A percentile compares a stretch with the other conserved stretches of the same genome.
Evolutionary conservation across 148 eudicot genomes (phyloP).

Genomic region (Arctostaphylos glauca): DNA sequence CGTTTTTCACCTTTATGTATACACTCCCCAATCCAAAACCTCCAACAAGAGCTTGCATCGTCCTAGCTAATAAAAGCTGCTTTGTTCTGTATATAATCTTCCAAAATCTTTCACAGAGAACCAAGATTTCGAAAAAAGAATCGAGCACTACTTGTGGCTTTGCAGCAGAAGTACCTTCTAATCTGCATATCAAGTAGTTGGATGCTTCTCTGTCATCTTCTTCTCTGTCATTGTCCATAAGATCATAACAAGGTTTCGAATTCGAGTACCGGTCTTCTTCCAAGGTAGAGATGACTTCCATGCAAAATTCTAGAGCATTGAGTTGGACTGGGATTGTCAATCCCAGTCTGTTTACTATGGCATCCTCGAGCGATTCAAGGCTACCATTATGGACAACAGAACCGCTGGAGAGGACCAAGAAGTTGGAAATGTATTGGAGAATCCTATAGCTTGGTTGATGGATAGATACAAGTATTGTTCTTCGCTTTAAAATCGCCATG

Average conservation of each 20-base stretch:
- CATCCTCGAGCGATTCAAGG: conserved; percentile 59
- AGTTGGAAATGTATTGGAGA: conserved; percentile 55
- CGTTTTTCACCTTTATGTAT: conserved; percentile 53
- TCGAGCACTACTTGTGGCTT: background rate
- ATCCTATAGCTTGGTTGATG: conserved; percentile 94
- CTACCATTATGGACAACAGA: conserved; percentile 67
- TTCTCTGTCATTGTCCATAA: background rate
- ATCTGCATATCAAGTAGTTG: conserved; percentile 12
- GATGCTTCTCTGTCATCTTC: background rate
- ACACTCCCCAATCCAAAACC: conserved; percentile 92
- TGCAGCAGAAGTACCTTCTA: background rate
- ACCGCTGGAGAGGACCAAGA: conserved; percentile 80
- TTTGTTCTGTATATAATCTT: conserved; percentile 86
- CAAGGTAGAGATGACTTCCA: conserved; percentile 66
- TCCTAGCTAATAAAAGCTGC: conserved; percentile 80
- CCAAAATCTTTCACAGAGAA: conserved; percentile 69
- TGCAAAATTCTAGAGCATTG: conserved; percentile 77
- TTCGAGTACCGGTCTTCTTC: conserved; percentile 31
- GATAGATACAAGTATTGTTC: conserved; percentile 69
- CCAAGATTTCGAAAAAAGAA: conserved; percentile 43
- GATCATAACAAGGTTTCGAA: background rate
- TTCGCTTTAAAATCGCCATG: conserved; percentile 55
- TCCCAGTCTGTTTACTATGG: conserved; percentile 48
- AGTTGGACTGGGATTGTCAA: conserved; percentile 65
- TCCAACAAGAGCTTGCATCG: conserved; percentile 90